A percentile compares a stretch with the other conserved stretches of the same genome.
These are phyloP conservation scores for Pythium phragmitis DNA, from an alignment of 352 stramenopile genomes.

Conservation along the genomic window DNA sequence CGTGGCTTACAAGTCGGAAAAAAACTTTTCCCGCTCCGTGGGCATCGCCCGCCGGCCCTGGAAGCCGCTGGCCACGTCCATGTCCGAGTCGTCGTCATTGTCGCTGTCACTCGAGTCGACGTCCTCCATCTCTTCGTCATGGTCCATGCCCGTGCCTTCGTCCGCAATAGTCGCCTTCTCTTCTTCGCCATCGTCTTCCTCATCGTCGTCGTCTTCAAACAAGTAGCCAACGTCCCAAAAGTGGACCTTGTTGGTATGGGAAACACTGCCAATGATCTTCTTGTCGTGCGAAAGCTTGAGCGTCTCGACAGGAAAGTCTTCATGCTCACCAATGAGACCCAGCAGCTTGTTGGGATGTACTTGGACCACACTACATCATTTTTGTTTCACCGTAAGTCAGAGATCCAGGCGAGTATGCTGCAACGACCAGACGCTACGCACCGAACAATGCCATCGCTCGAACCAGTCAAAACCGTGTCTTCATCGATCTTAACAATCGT, in stretches of 20 bases:
- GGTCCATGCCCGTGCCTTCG: slow-evolving; percentile 17
- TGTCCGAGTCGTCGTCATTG: slow-evolving; percentile 57
- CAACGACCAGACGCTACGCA: slow-evolving; percentile 26
- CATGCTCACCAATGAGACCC: slow-evolving; percentile 94
- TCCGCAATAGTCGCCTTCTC: slow-evolving; percentile 26
- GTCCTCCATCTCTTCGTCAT: slow-evolving; percentile 81
- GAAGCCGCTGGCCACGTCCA: slow-evolving; percentile 26
- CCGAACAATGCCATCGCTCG: slow-evolving; percentile 94
- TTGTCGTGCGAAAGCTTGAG: slow-evolving; percentile 87
- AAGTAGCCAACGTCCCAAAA: slow-evolving; percentile 95
- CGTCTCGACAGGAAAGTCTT: slow-evolving; percentile 95
- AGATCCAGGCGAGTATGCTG: no score
- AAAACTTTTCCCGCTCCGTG: slow-evolving; percentile 78
- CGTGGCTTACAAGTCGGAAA: slow-evolving; percentile 70
- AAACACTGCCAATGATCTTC: slow-evolving; percentile 91
- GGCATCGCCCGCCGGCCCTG: slow-evolving; percentile 53
- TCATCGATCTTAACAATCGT: slow-evolving; percentile 96
- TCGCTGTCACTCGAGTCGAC: slow-evolving; percentile 67
- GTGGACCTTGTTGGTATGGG: slow-evolving; percentile 93
- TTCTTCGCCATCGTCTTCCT: slow-evolving; percentile 55
- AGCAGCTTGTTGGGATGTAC: slow-evolving; percentile 96
- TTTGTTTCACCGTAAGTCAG: neutral
- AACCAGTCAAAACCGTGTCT: slow-evolving; percentile 95
- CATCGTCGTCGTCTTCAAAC: slow-evolving; percentile 85
- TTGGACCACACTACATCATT: slow-evolving; percentile 80